Evolutionary conservation across 1,139 yeast species (phyloP).

Genomic region (Suhomyces coccinellae): DNA sequence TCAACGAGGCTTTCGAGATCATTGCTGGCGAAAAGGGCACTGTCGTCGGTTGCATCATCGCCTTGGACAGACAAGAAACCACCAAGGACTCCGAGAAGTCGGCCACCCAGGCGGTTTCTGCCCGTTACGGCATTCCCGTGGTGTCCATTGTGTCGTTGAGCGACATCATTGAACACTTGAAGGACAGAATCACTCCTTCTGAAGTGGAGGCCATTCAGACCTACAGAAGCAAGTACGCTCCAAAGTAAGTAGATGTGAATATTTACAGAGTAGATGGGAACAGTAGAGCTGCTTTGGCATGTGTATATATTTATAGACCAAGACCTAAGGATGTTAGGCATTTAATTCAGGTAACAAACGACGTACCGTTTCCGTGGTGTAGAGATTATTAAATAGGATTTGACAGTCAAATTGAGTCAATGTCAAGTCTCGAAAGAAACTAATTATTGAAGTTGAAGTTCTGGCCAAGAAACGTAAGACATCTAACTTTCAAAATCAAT

Average conservation of each 20-base stretch:
- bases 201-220: constrained; percentile 57
- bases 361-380: too few relatives aligned
- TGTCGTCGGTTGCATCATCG: constrained; percentile 83
- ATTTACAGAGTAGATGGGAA: neutral
- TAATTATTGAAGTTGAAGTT: too few relatives aligned
- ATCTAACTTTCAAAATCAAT: too few relatives aligned
- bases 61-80: constrained; percentile 92
- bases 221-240: constrained; percentile 57
- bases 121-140: constrained; percentile 77
- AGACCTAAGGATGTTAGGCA: too few relatives aligned
- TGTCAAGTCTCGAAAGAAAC: too few relatives aligned
- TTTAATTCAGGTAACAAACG: too few relatives aligned
- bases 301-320: too few relatives aligned
- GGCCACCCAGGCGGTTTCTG: constrained; percentile 79
- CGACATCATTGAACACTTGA: constrained; percentile 68
- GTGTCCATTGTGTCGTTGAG: constrained; percentile 73
- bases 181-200: constrained; percentile 52
- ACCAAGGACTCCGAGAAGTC: constrained; percentile 66
- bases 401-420: too few relatives aligned
- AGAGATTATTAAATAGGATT: too few relatives aligned
- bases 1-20: constrained; percentile 86
- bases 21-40: constrained; percentile 69
- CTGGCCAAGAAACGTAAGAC: too few relatives aligned
- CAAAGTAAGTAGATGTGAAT: constrained; percentile 19
- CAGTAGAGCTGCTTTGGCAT: too few relatives aligned